These are phyloP conservation scores for Phytophthora hibernalis DNA, from an alignment of 352 stramenopile genomes.

Conservation along the genomic window DNA sequence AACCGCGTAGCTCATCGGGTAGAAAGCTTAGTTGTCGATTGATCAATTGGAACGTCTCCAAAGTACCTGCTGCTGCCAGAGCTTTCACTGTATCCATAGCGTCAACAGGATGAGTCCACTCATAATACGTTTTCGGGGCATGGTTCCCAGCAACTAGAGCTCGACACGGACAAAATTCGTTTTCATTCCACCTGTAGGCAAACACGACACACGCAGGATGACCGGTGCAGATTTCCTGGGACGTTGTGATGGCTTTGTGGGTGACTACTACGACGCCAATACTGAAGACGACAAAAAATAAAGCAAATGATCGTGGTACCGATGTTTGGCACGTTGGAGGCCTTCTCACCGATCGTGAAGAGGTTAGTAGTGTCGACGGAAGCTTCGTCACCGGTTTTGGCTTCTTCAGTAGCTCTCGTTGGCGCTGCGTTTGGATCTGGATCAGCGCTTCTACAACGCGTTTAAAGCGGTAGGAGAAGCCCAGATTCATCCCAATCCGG, in stretches of 20 bases:
- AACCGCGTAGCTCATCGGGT: constrained; percentile 41
- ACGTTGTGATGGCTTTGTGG: constrained; percentile 16
- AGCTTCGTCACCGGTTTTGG: not conserved
- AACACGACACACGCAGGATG: constrained; percentile 44
- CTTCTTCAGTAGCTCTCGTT: not conserved
- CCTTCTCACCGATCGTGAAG: not conserved
- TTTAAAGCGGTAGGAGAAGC: constrained; percentile 51
- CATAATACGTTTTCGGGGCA: constrained; percentile 42
- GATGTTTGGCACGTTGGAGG: constrained; percentile 15
- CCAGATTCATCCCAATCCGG: constrained; percentile 44
- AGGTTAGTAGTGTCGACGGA: constrained; percentile 2
- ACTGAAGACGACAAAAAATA: constrained; percentile 26
- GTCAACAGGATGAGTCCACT: constrained; percentile 44
- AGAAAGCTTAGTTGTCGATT: constrained; percentile 34
- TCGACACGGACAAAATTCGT: constrained; percentile 39
- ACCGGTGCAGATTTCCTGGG: constrained; percentile 16
- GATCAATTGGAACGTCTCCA: constrained; percentile 45
- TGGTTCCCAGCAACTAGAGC: constrained; percentile 39
- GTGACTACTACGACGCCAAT: constrained; percentile 19
- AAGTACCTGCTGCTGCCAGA: constrained; percentile 30
- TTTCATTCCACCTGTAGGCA: constrained; percentile 30
- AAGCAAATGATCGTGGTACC: constrained; percentile 29
- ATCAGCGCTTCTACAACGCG: constrained; percentile 41
- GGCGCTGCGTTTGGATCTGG: constrained; percentile 20
- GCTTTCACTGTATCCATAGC: constrained; percentile 29